phyloP scores from a whole-genome alignment of 2,329 filamentous ascomycete species.

The Talaromyces verruculosus region DNA sequence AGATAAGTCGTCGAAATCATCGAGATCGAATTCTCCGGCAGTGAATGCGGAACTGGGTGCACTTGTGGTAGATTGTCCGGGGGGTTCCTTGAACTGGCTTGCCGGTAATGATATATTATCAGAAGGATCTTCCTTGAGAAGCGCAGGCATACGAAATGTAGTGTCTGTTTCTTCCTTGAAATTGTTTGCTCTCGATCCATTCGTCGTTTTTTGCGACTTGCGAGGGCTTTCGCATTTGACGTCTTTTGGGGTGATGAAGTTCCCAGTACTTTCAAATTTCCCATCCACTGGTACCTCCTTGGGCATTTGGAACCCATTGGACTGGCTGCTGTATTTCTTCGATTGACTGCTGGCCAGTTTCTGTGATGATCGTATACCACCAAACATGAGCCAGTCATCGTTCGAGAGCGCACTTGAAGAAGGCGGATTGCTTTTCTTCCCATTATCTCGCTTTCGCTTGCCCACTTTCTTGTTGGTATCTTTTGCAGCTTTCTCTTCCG shows the following conservation, averaged over 20 bases:
- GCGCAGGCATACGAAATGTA: conserved; percentile 17
- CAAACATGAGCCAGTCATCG: not conserved
- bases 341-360: not conserved
- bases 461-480: not conserved
- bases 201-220: conserved; percentile 1
- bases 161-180: not conserved
- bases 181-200: not conserved
- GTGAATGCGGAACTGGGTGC: conserved; percentile 33
- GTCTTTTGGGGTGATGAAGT: not conserved
- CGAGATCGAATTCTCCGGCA: conserved; percentile 26
- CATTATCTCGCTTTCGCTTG: conserved; percentile 1
- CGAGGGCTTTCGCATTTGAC: not conserved
- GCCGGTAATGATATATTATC: not conserved
- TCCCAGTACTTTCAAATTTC: not conserved
- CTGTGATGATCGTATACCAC: conserved; percentile 3
- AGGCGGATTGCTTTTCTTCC: not conserved
- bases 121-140: not conserved
- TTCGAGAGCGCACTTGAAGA: not conserved
- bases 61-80: conserved; percentile 26
- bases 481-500: not conserved
- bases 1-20: conserved; percentile 25
- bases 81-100: conserved; percentile 29
- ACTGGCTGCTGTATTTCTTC: not conserved
- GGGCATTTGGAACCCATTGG: not conserved
- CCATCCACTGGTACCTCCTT: not conserved